Evolutionary conservation across 2,329 filamentous ascomycete species (phyloP).

Genomic region (Colletotrichum australisinense): DNA sequence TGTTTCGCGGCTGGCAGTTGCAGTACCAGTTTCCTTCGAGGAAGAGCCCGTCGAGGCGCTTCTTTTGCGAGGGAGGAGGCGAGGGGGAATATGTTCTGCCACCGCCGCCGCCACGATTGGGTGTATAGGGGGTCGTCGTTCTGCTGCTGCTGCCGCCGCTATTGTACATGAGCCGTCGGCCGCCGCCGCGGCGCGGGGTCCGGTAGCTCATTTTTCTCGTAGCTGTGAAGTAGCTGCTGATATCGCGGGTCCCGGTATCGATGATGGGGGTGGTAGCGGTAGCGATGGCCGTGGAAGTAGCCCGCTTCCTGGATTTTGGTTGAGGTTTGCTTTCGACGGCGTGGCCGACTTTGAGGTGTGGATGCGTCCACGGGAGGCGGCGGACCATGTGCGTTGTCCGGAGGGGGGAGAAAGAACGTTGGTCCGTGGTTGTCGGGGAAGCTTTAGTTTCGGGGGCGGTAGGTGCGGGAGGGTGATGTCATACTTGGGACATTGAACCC

Average conservation of each 20-base stretch:
- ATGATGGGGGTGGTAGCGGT: neutral
- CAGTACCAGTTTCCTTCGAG: constrained; percentile 51
- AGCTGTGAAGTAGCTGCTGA: neutral
- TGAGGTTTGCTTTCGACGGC: neutral
- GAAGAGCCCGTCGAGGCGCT: constrained; percentile 47
- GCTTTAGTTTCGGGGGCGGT: neutral
- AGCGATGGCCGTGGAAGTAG: neutral
- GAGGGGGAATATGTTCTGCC: constrained; percentile 1
- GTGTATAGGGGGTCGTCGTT: neutral
- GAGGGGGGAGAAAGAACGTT: neutral
- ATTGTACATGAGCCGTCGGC: constrained; percentile 23
- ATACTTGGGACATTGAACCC: neutral
- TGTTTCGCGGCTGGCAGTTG: constrained; percentile 55
- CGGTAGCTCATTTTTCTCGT: constrained; percentile 9
- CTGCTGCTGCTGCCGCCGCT: neutral
- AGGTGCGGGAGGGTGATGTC: constrained; percentile 12
- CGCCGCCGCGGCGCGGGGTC: constrained; percentile 21
- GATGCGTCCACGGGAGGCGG: constrained; percentile 32
- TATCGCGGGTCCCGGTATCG: neutral
- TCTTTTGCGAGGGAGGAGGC: constrained; percentile 40
- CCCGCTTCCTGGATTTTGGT: neutral
- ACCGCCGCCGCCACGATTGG: neutral
- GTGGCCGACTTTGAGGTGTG: constrained; percentile 28
- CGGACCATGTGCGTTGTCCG: constrained; percentile 23
- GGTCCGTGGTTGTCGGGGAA: neutral